Conservation (phyloP, 2,329 filamentous ascomycete genomes). For the Balansia obtecta region DNA sequence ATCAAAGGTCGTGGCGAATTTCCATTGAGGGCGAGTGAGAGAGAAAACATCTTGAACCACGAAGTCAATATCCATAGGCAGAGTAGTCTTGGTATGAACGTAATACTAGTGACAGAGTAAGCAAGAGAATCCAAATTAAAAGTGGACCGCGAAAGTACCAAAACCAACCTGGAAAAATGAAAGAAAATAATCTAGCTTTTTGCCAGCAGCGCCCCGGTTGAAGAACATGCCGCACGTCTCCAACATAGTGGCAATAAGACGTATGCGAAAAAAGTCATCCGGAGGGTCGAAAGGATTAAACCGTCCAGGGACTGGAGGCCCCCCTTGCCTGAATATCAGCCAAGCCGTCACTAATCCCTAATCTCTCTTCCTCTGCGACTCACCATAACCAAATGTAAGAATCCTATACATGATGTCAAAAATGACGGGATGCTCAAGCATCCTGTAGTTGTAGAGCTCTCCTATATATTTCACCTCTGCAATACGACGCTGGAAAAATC, state of each 20-base stretch:
- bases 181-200: constrained; percentile 95
- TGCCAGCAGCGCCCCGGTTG: constrained; percentile 82
- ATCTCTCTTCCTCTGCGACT: constrained; percentile 12
- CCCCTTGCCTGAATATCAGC: constrained; percentile 33
- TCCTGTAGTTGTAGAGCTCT: constrained; percentile 94
- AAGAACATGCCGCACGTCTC: constrained; percentile 97
- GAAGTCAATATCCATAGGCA: constrained; percentile 97
- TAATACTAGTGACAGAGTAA: constrained; percentile 54
- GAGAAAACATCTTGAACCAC: constrained; percentile 87
- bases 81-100: constrained; percentile 73
- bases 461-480: constrained; percentile 94
- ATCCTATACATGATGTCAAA: constrained; percentile 95
- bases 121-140: not conserved
- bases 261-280: constrained; percentile 93
- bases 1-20: constrained; percentile 64
- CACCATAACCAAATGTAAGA: constrained; percentile 78
- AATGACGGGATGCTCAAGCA: constrained; percentile 88
- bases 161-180: constrained; percentile 76
- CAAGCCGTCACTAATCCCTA: not conserved
- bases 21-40: constrained; percentile 83
- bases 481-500: constrained; percentile 87
- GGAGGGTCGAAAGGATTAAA: constrained; percentile 72
- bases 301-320: constrained; percentile 67
- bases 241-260: constrained; percentile 74
- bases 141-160: not conserved